Base-by-base conservation (phyloP, 163 green algal genomes). In the Scenedesmus sp. region DNA sequence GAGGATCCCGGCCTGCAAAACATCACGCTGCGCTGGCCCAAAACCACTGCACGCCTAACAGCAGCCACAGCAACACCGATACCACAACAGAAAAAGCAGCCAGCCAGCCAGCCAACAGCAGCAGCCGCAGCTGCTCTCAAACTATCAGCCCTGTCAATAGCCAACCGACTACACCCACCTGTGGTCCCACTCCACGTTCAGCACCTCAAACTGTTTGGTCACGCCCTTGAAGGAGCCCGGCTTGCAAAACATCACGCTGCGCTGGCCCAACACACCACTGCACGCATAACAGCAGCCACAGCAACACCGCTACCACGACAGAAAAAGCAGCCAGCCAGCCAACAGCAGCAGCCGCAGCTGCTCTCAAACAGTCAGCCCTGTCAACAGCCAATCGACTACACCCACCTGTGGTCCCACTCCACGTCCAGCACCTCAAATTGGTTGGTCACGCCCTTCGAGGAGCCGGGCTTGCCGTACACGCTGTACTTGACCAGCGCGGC, bases 361-460 rank as follows among this genome's bases (percentile, higher is more conserved):
- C 34, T 46, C 34, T 46, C 34, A 46, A 46, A 46, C 34, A 46
- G 34, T 46, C 34, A 46, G 34, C 66, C 16, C 2, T 1, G 2
- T 26, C 66, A 76, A 34, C 15, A 7, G 66, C 66, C 34, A 46
- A 46, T 46, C 34, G 34, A 46, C 34, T 46, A 46, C 34, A 46
- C 34, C 66, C 18, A 76, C 9, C 66, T 62, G 13, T 96, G 93
- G 90, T 98, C 96, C 97, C 97, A 99, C 16, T 97, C 96, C 26
- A 99, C 96, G 86, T 99, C 98, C 70, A 96, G 92, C 26, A 99
- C 97, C 94, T 99, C 97, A 89, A 99, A 96, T 95, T 99, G 97
- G 79, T 95, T 97, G 89, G 95, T 92, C 7, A 73, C 64, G 56
- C 91, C 93, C 5, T 84, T 57, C 34, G 90, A 89, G 70, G 93